phyloP scores from a whole-genome alignment of 495 filamentous ascomycete species.

The Acidiella bohemica region DNA sequence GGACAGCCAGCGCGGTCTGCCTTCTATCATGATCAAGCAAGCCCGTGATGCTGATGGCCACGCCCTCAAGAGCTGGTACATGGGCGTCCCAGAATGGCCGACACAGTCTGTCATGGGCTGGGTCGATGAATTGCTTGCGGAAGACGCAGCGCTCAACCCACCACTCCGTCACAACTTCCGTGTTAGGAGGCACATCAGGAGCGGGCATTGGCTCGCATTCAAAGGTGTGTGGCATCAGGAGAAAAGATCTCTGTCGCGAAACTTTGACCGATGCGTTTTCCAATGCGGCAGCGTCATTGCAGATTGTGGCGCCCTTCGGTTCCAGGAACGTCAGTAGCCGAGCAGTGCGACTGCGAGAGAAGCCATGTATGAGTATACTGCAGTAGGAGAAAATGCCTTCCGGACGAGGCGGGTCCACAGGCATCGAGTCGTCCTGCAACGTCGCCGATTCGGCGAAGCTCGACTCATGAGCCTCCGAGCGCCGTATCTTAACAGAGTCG shows the following conservation, averaged over 20 bases:
- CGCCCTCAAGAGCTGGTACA: slow-evolving; percentile 48
- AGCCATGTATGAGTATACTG: slow-evolving; percentile 20
- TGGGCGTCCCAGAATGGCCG: slow-evolving; percentile 59
- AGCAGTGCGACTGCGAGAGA: slow-evolving; percentile 15
- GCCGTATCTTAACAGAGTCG: too few species aligned
- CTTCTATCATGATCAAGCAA: slow-evolving; percentile 76
- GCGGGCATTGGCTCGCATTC: slow-evolving; percentile 24
- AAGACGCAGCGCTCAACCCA: slow-evolving; percentile 84
- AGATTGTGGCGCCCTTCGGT: slow-evolving; percentile 9
- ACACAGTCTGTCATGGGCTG: slow-evolving; percentile 56
- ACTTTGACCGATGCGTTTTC: slow-evolving; percentile 32
- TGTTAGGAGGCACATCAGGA: slow-evolving; percentile 16
- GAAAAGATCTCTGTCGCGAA: too few species aligned
- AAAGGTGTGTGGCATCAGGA: slow-evolving; percentile 43
- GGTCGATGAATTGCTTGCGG: slow-evolving; percentile 53
- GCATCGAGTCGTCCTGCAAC: too few species aligned
- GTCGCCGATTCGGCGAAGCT: too few species aligned
- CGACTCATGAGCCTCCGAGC: too few species aligned
- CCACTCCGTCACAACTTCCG: slow-evolving; percentile 65
- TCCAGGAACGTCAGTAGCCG: slow-evolving; percentile 5
- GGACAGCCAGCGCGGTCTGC: slow-evolving; percentile 63
- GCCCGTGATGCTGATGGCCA: slow-evolving; percentile 65
- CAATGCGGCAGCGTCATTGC: slow-evolving; percentile 31
- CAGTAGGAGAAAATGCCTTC: slow-evolving; percentile 23
- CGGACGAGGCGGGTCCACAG: too few species aligned